Base-by-base conservation (phyloP, 1,284 basidiomycete genomes). In the Ustilago vetiveriae region DNA sequence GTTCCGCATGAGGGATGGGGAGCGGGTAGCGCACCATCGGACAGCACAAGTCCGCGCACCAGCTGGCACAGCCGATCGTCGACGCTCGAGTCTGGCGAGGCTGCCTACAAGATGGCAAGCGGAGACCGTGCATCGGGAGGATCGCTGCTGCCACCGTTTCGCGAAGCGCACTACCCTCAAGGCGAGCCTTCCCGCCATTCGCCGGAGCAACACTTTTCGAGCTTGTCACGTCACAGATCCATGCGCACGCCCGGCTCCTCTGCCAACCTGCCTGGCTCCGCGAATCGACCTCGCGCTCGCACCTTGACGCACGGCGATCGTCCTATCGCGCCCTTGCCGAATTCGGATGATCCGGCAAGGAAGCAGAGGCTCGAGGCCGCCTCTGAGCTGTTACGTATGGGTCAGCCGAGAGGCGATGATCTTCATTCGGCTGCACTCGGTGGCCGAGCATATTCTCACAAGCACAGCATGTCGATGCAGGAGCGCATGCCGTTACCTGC, bases 11-110 rank as follows among this genome's bases (percentile, higher is more conserved):
- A 62, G 9, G 58, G 57, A 22, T 71, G 68, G 68, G 63, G 57
- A 19, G 45, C 62, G 6, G 54, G 53, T 13, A 66, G 68, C 42
- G 53, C 50, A 13, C 65, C 47, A 23, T 72, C 63, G 10, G 52
- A 51, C 13, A 58, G 23, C 40, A 74, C 62, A 3, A 70, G 67
- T 36, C 67, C 68, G 19, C 54, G 68, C 29, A 71, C 69, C 33
- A 66, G 69, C 51, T 74, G 72, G 72, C 72, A 72, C 46, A 74
- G 72, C 42, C 62, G 69, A 26, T 72, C 72, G 1, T 74, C 72
- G 22, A 74, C 72, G 13, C 55, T 74, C 41, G 72, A 74, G 23
- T 72, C 69, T 3, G 56, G 59, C 37, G 72, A 74, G n/a, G 52
- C 68, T n/a, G 50, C 57, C 4, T 55, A 64, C 47, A 71, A 70